Evolutionary conservation across 2,329 filamentous ascomycete species (phyloP), one percentile per base, ranked within the genome.

Genomic region (Trichoderma semiorbis): DNA sequence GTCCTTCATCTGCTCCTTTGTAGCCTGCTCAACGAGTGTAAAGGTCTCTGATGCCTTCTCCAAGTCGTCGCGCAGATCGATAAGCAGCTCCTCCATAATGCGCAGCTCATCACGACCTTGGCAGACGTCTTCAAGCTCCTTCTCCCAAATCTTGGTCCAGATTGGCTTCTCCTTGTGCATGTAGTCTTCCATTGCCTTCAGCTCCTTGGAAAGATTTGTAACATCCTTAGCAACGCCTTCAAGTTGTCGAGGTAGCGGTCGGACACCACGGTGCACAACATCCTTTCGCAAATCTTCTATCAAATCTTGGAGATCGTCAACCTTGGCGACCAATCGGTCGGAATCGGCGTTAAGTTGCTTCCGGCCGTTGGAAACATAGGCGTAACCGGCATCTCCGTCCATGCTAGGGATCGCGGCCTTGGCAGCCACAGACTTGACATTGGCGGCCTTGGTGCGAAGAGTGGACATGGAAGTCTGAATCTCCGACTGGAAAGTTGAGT

Each of bases 61-160:
- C 61, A 99, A 85, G 83, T 99, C 96, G 78, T 98, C 95, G 78
- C 96, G 91, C 74, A 99, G 84, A 84, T 99, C 96, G 58, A 95
- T 90, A 75, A 95, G 92, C 74, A 99, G 88, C 77, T 98, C 96
- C 84, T 99, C 96, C 85, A 97, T 95, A 86, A 98, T 92, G 64
- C 94, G 96, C 76, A 99, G 89, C 81, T 98, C 91, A 79, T 98
- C 95, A 75, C 95, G 91, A 78, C 98, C 96, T 80, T 97, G 94
- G 83, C 96, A 98, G 3, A 99, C 95, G 67, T 95, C 91, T 81
- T 98, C 94, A 60, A 99, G 86, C 81, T 98, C 95, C 83, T 97
- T 95, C 87, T 98, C 95, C 96, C 96, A 99, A 75, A 98, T 97
- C 88, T 98, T 98, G 69, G 94, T 98, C 95, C 96, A 99, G 72